Evolutionary conservation across 2,329 filamentous ascomycete species (phyloP).

Genomic region (Nemania sp.): DNA sequence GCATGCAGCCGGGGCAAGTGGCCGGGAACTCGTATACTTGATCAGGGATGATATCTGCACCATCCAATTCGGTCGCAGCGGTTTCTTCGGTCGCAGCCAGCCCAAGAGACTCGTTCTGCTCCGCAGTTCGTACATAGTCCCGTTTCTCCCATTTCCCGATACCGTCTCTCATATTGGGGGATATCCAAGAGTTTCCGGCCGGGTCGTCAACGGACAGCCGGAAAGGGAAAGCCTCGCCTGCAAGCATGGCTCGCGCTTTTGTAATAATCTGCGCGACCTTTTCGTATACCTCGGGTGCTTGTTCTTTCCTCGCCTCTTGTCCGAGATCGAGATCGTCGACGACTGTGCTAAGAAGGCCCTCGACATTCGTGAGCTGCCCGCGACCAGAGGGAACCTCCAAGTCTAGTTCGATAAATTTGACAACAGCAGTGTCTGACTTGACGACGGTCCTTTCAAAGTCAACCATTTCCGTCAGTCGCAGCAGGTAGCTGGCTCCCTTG

Average conservation of each 20-base stretch:
- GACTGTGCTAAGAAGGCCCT: conserved; percentile 80
- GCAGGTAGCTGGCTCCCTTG: conserved; percentile 80
- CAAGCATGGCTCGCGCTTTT: conserved; percentile 75
- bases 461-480: conserved; percentile 70
- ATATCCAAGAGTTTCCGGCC: conserved; percentile 95
- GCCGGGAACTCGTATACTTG: conserved; percentile 93
- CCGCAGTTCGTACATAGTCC: conserved; percentile 79
- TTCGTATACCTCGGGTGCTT: conserved; percentile 74
- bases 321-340: conserved; percentile 79
- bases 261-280: conserved; percentile 78
- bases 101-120: conserved; percentile 86
- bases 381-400: conserved; percentile 90
- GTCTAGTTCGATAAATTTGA: conserved; percentile 89
- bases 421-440: conserved; percentile 84
- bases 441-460: conserved; percentile 88
- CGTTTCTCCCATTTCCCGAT: conserved; percentile 87
- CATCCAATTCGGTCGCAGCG: conserved; percentile 48
- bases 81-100: conserved; percentile 63
- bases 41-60: conserved; percentile 86
- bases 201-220: conserved; percentile 86
- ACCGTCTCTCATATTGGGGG: conserved; percentile 77
- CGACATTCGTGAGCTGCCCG: conserved; percentile 90
- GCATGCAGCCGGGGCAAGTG: conserved; percentile 87
- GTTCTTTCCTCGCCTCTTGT: conserved; percentile 79
- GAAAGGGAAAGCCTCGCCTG: conserved; percentile 81